Base-by-base conservation (phyloP, 495 filamentous ascomycete species). In the Ascodesmis nigricans region DNA sequence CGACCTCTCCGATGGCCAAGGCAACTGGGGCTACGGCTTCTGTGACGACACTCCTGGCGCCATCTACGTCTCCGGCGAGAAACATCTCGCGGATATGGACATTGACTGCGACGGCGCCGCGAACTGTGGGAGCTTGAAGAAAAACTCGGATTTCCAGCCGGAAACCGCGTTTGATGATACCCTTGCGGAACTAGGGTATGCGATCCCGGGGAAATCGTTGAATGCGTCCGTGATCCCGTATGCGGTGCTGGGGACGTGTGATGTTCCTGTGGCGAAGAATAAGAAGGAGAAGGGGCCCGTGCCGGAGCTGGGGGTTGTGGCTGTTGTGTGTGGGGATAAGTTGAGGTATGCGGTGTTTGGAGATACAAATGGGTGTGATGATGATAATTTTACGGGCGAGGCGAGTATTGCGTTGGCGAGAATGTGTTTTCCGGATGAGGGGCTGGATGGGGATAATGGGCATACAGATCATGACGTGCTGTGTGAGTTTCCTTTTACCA, bases 301-400 rank as follows among this genome's bases (percentile, higher is more conserved):
- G 44, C 40, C 71, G 53, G 68, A 67, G 5, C 41, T 74, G 39
- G 68, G 65, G 36, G 43, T 74, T 5, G 65, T 76, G 47, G 68
- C 67, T 0, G 66, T 74, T 13, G 68, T 73, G 2, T 75, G 71
- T 36, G 58, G 58, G n/a, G 52, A 58, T 21, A 46, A 69, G 42
- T 40, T 72, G 56, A 47, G 66, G 27, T 74, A 72, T 42, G 68
- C 65, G n/a, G 50, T 75, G 33, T 73, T 64, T 67, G 71, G 66
- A 8, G 70, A 75, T 46, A 59, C 55, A 4, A 75, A 73, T 42
- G 70, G 66, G 21, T 36, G 33, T 27, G 33, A 36, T 27, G 13
- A 36, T 15, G 62, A 55, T 28, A 50, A 43, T 20, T 42, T 61
- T 1, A 64, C 66, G 0, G 65, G 69, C 14, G 66, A 74, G 39